Evolutionary conservation across 176 grass and related monocot genomes (phyloP).

Genomic region (Coix lacrymajobi): DNA sequence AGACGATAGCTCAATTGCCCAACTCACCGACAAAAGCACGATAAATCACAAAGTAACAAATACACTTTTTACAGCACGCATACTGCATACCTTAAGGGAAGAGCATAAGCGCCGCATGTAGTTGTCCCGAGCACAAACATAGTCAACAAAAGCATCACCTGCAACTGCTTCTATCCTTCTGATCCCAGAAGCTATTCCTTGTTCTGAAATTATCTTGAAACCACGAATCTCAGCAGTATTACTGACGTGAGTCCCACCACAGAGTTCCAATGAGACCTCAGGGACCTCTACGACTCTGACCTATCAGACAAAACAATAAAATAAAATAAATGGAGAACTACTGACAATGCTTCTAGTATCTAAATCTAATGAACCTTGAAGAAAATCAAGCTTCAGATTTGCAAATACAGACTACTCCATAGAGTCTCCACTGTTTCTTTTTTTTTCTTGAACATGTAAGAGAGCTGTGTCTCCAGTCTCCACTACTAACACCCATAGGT

Average conservation of each 20-base stretch:
- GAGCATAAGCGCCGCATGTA: slow-evolving; percentile 78
- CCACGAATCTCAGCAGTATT: slow-evolving; percentile 91
- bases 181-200: slow-evolving; percentile 92
- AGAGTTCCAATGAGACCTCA: slow-evolving; percentile 94
- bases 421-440: not conserved
- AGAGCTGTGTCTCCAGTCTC: not conserved
- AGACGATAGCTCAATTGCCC: not conserved
- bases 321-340: not conserved
- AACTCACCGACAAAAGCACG: not conserved
- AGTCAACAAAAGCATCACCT: slow-evolving; percentile 89
- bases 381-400: not conserved
- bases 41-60: not conserved
- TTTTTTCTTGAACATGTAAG: not conserved
- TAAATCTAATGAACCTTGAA: not conserved
- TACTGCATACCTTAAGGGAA: slow-evolving; percentile 56
- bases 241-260: slow-evolving; percentile 89
- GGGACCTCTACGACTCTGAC: slow-evolving; percentile 95
- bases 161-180: slow-evolving; percentile 95
- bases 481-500: not conserved
- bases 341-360: not conserved
- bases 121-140: slow-evolving; percentile 81
- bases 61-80: not conserved
- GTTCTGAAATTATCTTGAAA: slow-evolving; percentile 94
- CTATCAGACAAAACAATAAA: slow-evolving; percentile 27
- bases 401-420: not conserved